Percentiles rank a stretch among this genome's conserved stretches.
Evolutionary conservation across 2,329 filamentous ascomycete genomes (phyloP).

Genomic region (Trichoderma afroharzianum): DNA sequence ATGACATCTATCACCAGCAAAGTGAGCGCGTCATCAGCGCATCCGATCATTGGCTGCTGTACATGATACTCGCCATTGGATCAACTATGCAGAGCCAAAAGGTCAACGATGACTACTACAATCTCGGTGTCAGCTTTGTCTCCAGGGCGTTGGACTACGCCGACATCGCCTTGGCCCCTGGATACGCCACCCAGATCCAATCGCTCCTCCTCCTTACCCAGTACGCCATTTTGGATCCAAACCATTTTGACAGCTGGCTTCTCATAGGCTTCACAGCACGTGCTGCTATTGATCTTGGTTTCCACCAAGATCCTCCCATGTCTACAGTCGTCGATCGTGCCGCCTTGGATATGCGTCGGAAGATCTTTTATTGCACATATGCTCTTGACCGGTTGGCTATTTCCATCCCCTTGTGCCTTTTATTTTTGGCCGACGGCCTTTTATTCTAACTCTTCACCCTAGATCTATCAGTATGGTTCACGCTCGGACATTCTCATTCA

Average conservation of each 20-base stretch:
- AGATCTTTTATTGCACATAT: slow-evolving; percentile 88
- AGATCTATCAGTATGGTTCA: slow-evolving; percentile 87
- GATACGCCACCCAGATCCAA: slow-evolving; percentile 81
- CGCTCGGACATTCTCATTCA: slow-evolving; percentile 86
- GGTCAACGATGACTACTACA: slow-evolving; percentile 62
- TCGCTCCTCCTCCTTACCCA: slow-evolving; percentile 81
- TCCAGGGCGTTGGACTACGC: slow-evolving; percentile 69
- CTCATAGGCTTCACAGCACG: slow-evolving; percentile 86
- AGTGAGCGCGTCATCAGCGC: slow-evolving; percentile 59
- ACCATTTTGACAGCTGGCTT: slow-evolving; percentile 92
- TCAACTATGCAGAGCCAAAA: slow-evolving; percentile 69
- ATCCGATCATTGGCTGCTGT: slow-evolving; percentile 80
- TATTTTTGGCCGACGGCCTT: not conserved
- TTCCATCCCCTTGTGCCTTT: not conserved
- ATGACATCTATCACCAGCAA: slow-evolving; percentile 70
- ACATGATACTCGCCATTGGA: slow-evolving; percentile 84
- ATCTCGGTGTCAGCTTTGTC: slow-evolving; percentile 53
- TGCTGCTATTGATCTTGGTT: slow-evolving; percentile 82
- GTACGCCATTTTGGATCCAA: slow-evolving; percentile 85
- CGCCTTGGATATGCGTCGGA: slow-evolving; percentile 71
- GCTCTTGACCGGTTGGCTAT: slow-evolving; percentile 71
- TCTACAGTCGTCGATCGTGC: slow-evolving; percentile 64
- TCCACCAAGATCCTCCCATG: slow-evolving; percentile 84
- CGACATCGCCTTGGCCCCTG: slow-evolving; percentile 79
- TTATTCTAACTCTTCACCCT: slow-evolving; percentile 21